Evolutionary conservation across 306 rosid genomes (phyloP).

Genomic region (Cicer bijugum): DNA sequence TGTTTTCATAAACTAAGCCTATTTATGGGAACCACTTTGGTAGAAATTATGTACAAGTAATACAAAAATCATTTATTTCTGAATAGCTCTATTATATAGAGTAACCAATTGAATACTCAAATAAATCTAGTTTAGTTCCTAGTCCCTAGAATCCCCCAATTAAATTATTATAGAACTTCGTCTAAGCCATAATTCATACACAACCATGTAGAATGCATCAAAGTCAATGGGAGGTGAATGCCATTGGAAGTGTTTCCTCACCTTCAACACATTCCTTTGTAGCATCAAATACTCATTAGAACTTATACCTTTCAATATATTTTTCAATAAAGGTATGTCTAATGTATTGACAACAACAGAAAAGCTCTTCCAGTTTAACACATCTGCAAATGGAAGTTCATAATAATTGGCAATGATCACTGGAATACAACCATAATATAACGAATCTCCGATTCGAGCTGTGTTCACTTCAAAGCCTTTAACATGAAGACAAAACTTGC

Average conservation of each 20-base stretch:
- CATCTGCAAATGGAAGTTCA: slow-evolving; percentile 80
- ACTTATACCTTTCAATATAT: slow-evolving; percentile 60
- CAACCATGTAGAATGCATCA: slow-evolving; percentile 84
- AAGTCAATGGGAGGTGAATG: slow-evolving; percentile 64
- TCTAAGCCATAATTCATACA: slow-evolving; percentile 89
- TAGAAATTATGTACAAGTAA: background rate
- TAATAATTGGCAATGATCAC: slow-evolving; percentile 78
- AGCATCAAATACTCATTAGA: slow-evolving; percentile 55
- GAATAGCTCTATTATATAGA: background rate
- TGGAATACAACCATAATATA: slow-evolving; percentile 86
- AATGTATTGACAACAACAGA: slow-evolving; percentile 57
- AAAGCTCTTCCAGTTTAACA: slow-evolving; percentile 77
- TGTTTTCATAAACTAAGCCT: too few species aligned
- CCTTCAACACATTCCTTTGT: slow-evolving; percentile 67
- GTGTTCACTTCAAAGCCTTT: slow-evolving; percentile 92
- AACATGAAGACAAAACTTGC: slow-evolving; percentile 90
- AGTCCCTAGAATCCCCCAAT: slow-evolving; percentile 22
- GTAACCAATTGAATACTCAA: slow-evolving; percentile 7
- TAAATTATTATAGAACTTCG: slow-evolving; percentile 56
- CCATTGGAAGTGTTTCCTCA: slow-evolving; percentile 83
- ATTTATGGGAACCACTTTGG: background rate
- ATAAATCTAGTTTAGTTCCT: background rate
- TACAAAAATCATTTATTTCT: background rate
- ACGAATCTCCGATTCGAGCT: slow-evolving; percentile 75
- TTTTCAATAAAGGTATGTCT: slow-evolving; percentile 71